These are phyloP conservation scores for Russula sp. DNA, from an alignment of 768 basidiomycete genomes.

Conservation along the genomic window DNA sequence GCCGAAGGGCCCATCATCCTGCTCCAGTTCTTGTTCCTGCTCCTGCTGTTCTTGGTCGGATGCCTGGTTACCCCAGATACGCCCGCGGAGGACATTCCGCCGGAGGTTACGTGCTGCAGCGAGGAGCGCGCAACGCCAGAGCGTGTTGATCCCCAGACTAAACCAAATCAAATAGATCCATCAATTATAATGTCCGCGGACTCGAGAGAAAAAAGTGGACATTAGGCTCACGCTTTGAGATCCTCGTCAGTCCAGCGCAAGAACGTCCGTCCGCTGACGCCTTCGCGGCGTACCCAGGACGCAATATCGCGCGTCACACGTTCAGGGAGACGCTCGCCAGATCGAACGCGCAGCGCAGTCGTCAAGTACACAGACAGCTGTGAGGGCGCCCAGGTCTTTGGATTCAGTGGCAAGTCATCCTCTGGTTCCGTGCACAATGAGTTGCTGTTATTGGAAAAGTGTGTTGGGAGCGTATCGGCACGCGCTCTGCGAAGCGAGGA, in stretches of 20 bases:
- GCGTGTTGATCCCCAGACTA: constrained; percentile 46
- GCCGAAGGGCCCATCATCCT: constrained; percentile 26
- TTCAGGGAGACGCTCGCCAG: constrained; percentile 31
- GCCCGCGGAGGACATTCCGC: constrained; percentile 50
- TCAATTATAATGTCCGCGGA: constrained; percentile 22
- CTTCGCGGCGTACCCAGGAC: constrained; percentile 42
- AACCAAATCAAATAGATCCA: not conserved
- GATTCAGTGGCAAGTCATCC: constrained; percentile 47
- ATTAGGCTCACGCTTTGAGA: constrained; percentile 42
- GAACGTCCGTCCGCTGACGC: constrained; percentile 53
- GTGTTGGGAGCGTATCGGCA: constrained; percentile 45
- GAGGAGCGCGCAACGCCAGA: constrained; percentile 50
- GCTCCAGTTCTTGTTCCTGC: not conserved
- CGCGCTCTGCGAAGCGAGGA: constrained; percentile 33
- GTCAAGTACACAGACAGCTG: constrained; percentile 52
- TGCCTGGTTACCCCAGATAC: constrained; percentile 42
- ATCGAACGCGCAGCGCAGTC: constrained; percentile 36
- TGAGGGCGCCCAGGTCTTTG: constrained; percentile 57
- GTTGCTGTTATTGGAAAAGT: constrained; percentile 34
- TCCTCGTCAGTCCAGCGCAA: constrained; percentile 48
- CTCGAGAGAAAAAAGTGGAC: constrained; percentile 13
- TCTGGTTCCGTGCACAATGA: constrained; percentile 14
- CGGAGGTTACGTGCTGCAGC: constrained; percentile 49
- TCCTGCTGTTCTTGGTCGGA: constrained; percentile 21
- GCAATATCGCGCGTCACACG: constrained; percentile 45